Evolutionary conservation across 2,329 filamentous ascomycete species (phyloP).

Genomic region (Zasmidium angulare): DNA sequence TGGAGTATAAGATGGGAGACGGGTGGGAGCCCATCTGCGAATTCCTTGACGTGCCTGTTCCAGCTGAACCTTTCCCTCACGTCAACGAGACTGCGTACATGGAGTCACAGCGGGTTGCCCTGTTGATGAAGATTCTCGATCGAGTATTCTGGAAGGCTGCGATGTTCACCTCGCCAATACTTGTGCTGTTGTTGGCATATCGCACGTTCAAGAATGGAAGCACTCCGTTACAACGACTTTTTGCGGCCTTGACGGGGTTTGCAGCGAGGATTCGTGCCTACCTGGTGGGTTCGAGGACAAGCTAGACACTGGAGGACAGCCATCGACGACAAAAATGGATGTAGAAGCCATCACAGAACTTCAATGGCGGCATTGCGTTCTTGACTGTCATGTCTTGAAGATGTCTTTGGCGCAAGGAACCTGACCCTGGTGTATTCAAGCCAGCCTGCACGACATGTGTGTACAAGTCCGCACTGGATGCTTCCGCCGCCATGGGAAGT

Average conservation of each 20-base stretch:
- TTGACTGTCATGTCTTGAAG: too few relatives aligned
- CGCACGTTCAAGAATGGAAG: not conserved
- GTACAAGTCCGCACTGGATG: too few relatives aligned
- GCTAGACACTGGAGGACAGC: too few relatives aligned
- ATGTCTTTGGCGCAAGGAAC: too few relatives aligned
- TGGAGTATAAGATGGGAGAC: not conserved
- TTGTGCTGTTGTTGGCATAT: not conserved
- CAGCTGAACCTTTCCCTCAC: not conserved
- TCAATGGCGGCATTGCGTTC: too few relatives aligned
- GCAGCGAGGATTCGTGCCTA: not conserved
- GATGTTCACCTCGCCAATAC: not conserved
- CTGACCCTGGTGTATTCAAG: too few relatives aligned
- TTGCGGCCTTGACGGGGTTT: not conserved
- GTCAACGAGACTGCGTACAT: not conserved
- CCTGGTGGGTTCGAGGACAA: too few relatives aligned
- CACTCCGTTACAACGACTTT: not conserved
- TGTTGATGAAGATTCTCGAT: not conserved
- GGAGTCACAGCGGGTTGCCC: not conserved
- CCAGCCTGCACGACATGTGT: too few relatives aligned
- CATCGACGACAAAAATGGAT: too few relatives aligned
- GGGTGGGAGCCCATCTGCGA: slow-evolving; percentile 9
- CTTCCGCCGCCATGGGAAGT: too few relatives aligned
- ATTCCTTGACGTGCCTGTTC: slow-evolving; percentile 1
- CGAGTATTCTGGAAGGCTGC: not conserved
- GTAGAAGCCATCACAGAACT: too few relatives aligned